A percentile compares a stretch with the other conserved stretches of the same genome.
Evolutionary conservation across 805 yeast species (phyloP).

Genomic region (Pichia exigua): DNA sequence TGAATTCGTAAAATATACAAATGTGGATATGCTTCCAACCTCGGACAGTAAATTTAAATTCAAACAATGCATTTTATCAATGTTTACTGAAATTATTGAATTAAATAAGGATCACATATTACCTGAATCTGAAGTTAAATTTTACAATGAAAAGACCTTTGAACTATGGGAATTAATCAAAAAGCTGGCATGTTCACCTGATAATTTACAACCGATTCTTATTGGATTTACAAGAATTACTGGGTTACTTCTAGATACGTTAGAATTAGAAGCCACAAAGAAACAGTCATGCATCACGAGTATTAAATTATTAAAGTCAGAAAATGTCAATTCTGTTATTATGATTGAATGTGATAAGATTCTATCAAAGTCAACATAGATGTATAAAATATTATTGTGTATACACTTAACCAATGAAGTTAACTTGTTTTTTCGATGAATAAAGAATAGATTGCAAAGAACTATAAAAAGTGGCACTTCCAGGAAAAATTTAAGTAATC

Average conservation of each 20-base stretch:
- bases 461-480: too few relatives aligned
- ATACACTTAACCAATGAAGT: too few relatives aligned
- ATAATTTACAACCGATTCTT: conserved; percentile 46
- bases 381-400: too few relatives aligned
- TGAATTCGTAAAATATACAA: background rate
- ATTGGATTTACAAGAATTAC: conserved; percentile 34
- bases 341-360: conserved; percentile 28
- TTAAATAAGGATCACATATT: background rate
- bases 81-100: conserved; percentile 3
- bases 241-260: conserved; percentile 7
- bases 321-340: conserved; percentile 44
- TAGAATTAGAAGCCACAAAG: conserved; percentile 23
- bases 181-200: conserved; percentile 11
- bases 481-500: too few relatives aligned
- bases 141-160: background rate
- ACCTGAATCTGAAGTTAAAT: background rate
- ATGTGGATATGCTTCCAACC: conserved; percentile 5
- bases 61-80: conserved; percentile 24
- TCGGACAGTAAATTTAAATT: conserved; percentile 12
- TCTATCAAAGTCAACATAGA: background rate
- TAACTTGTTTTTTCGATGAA: too few relatives aligned
- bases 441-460: too few relatives aligned
- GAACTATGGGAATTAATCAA: conserved; percentile 12
- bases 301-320: conserved; percentile 21
- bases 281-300: conserved; percentile 39